Base-by-base conservation (phyloP, 495 filamentous ascomycete genomes). In the Talaromyces liani region DNA sequence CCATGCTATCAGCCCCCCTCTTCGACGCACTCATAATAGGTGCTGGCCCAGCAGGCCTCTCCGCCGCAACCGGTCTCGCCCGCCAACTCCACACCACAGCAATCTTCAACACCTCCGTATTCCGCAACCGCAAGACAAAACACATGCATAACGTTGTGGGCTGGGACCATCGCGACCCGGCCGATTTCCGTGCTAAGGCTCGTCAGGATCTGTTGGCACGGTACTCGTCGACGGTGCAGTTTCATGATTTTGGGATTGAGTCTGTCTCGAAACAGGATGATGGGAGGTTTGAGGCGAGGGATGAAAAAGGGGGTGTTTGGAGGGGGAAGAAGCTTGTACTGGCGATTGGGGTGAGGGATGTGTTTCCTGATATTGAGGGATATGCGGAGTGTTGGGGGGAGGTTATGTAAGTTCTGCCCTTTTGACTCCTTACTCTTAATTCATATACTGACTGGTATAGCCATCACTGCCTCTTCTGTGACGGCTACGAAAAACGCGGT, bases 11-110 rank as follows among this genome's bases (percentile, higher is more conserved):
- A 49, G 7, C n/a, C 5, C 16, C 45, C 10, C 45, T 69, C 25
- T 71, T 72, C 66, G 84, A 87, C 64, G 77, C 72, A 55, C 71
- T 86, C 9, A 81, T 88, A 67, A 74, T 87, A 36, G 85, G 85
- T 66, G 78, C 70, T 39, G 85, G 85, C 3, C 83, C 84, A 6
- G 80, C 82, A 8, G 86, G 85, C 8, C 74, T 88, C 2, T 66
- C 79, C 1, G 70, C 72, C 5, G 84, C 84, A 4, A 36, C 69
- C 6, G 70, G 67, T 6, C 75, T 88, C 1, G 77, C 77, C 0
- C 83, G 85, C 14, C 76, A 79, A 27, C 65, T 72, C 5, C 75
- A 82, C 63, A 77, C 72, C 2, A 70, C 75, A 7, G 63, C 83
- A 3, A 67, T 87, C 49, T 82, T 87, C 69, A 78, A 81, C 69